These are phyloP conservation scores for Polyporus tsugae DNA, from an alignment of 1,284 basidiomycete genomes.

Conservation along the genomic window DNA sequence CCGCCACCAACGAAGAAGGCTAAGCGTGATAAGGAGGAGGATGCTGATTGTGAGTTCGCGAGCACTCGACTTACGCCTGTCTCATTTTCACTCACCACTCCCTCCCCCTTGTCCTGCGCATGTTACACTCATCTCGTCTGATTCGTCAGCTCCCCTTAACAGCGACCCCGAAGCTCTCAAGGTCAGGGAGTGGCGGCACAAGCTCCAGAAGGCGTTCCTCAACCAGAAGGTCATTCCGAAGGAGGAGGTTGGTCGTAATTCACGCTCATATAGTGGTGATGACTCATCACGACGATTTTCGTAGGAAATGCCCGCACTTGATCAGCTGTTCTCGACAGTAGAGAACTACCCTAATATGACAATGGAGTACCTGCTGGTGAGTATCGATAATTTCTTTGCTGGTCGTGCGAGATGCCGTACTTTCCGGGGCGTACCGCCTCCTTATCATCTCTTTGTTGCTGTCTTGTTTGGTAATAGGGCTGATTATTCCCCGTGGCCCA, in stretches of 20 bases:
- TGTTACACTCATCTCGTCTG: not conserved
- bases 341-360: constrained; percentile 88
- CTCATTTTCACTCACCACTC: not conserved
- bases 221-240: constrained; percentile 64
- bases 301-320: constrained; percentile 82
- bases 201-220: constrained; percentile 90
- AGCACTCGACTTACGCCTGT: not conserved
- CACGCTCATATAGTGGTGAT: not conserved
- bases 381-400: constrained; percentile 40
- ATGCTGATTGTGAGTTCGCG: constrained; percentile 57
- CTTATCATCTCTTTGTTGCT: constrained; percentile 24
- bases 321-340: constrained; percentile 83
- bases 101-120: not conserved
- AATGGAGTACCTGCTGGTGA: constrained; percentile 82
- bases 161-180: constrained; percentile 77
- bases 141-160: constrained; percentile 23
- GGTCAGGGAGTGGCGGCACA: constrained; percentile 90
- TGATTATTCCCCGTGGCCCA: constrained; percentile 26
- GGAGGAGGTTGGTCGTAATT: constrained; percentile 53
- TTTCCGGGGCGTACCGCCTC: constrained; percentile 35
- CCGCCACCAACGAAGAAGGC: constrained; percentile 74
- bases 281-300: constrained; percentile 7
- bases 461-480: constrained; percentile 32
- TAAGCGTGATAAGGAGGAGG: constrained; percentile 70
- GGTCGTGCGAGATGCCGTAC: constrained; percentile 32